Conservation (phyloP, 257 asterid species). For the Nicotiana benthamiana region DNA sequence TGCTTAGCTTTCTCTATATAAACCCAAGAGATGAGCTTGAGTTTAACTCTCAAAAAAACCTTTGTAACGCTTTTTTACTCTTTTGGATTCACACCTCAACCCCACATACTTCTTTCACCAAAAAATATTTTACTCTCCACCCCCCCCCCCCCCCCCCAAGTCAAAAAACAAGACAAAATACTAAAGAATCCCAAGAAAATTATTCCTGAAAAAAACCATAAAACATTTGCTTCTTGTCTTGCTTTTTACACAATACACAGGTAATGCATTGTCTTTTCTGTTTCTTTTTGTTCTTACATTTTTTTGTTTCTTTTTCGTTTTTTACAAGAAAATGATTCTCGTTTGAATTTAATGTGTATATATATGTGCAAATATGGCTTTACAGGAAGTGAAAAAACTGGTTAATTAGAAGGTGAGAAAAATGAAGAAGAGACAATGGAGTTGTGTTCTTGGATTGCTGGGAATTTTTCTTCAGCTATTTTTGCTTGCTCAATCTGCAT, state of each 20-base stretch:
- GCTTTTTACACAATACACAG: neutral
- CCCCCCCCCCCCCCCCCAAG: neutral
- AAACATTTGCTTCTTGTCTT: neutral
- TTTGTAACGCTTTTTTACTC: neutral
- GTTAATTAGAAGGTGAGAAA: slow-evolving; percentile 20
- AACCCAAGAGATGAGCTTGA: neutral
- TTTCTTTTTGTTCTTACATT: neutral
- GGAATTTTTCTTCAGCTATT: slow-evolving; percentile 26
- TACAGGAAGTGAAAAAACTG: slow-evolving; percentile 1
- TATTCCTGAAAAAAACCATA: neutral
- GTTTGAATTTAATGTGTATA: neutral
- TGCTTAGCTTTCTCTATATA: neutral
- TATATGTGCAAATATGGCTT: neutral
- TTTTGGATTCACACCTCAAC: slow-evolving; percentile 1
- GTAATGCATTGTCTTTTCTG: neutral
- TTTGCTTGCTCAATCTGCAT: slow-evolving; percentile 27
- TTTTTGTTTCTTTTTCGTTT: neutral
- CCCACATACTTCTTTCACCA: neutral
- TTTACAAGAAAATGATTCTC: neutral
- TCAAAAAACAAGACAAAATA: neutral
- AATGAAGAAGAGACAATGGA: slow-evolving; percentile 22
- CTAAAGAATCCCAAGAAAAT: neutral
- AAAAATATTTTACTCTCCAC: neutral
- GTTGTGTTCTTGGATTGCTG: slow-evolving; percentile 14
- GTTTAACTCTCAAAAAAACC: neutral